Percentiles rank a stretch among this genome's conserved stretches.
Evolutionary conservation across 106 monocot species (phyloP).

Genomic region (Allium fistulosum): DNA sequence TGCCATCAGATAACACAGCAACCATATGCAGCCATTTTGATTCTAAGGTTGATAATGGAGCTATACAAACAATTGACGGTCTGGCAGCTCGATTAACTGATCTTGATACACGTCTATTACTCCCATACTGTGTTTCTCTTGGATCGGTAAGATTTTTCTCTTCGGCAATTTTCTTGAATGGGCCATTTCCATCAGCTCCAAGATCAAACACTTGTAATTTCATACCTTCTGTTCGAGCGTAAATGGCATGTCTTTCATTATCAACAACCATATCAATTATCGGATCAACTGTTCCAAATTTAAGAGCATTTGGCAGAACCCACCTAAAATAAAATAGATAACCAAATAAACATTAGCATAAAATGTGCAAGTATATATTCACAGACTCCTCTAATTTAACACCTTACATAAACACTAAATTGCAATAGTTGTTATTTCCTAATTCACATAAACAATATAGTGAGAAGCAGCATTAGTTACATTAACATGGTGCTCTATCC

Average conservation of each 20-base stretch:
- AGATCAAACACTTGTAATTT: slow-evolving; percentile 85
- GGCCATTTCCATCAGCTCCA: slow-evolving; percentile 74
- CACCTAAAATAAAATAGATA: slow-evolving; percentile 33
- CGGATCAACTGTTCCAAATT: slow-evolving; percentile 85
- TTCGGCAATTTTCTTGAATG: slow-evolving; percentile 72
- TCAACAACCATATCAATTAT: slow-evolving; percentile 88
- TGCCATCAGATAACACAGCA: slow-evolving; percentile 91
- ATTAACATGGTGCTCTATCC: too few relatives aligned
- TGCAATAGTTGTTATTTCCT: too few relatives aligned
- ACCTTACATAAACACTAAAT: too few relatives aligned
- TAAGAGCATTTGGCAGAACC: slow-evolving; percentile 81
- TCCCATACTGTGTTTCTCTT: slow-evolving; percentile 61
- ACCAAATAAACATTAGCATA: too few relatives aligned
- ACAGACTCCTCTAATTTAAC: too few relatives aligned
- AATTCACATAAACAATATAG: too few relatives aligned
- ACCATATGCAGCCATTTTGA: slow-evolving; percentile 84
- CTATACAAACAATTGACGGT: slow-evolving; percentile 66
- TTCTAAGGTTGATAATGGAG: slow-evolving; percentile 68
- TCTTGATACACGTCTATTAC: slow-evolving; percentile 45
- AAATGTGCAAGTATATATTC: too few relatives aligned
- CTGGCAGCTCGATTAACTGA: slow-evolving; percentile 34
- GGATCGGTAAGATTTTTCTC: slow-evolving; percentile 88
- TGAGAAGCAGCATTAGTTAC: too few relatives aligned
- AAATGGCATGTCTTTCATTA: slow-evolving; percentile 79
- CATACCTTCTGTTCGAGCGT: slow-evolving; percentile 85